Evolutionary conservation across 345 rosid genomes (phyloP).

Genomic region (Murraya paniculata): DNA sequence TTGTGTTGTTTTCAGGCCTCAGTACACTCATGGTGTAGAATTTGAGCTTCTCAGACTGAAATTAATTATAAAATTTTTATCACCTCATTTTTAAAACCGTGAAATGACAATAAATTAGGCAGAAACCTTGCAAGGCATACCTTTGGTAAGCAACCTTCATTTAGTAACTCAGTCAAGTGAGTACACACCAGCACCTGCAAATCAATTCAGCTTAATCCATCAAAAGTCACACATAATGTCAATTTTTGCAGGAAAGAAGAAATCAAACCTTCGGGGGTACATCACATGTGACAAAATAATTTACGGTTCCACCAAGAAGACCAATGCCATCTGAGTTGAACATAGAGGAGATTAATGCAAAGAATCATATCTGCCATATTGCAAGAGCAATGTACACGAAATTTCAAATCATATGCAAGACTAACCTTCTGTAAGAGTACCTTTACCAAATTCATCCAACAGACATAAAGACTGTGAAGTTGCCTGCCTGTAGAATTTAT

Average conservation of each 20-base stretch:
- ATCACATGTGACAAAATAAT: conserved; percentile 53
- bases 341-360: conserved; percentile 6
- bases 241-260: conserved; percentile 14
- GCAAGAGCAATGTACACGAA: background rate
- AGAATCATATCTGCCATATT: background rate
- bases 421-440: conserved; percentile 95
- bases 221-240: background rate
- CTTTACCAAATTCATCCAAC: conserved; percentile 98
- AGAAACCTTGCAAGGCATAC: conserved; percentile 37
- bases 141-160: conserved; percentile 64
- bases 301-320: conserved; percentile 91
- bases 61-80: conserved; percentile 4
- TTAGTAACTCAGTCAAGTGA: conserved; percentile 80
- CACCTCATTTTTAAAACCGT: background rate
- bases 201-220: background rate
- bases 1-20: conserved; percentile 56
- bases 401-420: conserved; percentile 9
- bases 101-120: background rate
- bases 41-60: conserved; percentile 73
- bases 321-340: conserved; percentile 82
- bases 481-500: conserved; percentile 61
- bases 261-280: conserved; percentile 85
- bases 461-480: conserved; percentile 87
- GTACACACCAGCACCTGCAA: conserved; percentile 84
- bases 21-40: conserved; percentile 94